These are phyloP conservation scores for Periconia macrospinosa DNA, from an alignment of 2,329 filamentous ascomycete genomes.

Conservation along the genomic window DNA sequence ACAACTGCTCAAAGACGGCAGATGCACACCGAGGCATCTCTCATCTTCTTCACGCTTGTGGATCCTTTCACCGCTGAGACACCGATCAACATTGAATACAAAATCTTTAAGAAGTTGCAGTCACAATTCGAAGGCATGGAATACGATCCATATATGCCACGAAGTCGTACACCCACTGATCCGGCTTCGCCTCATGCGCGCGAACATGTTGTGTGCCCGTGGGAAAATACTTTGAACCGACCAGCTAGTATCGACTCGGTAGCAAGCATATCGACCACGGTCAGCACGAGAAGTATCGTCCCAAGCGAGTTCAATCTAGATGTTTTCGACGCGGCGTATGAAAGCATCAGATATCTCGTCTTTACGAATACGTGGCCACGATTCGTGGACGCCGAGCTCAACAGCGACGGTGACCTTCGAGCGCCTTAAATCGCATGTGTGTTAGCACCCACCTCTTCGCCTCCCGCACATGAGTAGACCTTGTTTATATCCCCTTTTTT, in stretches of 20 bases:
- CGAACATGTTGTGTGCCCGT: constrained; percentile 42
- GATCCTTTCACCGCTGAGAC: constrained; percentile 41
- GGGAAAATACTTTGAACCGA: constrained; percentile 38
- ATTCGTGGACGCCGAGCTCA: constrained; percentile 37
- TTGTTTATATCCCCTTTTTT: constrained; percentile 6
- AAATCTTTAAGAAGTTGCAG: constrained; percentile 40
- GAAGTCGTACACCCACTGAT: constrained; percentile 24
- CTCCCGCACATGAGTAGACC: constrained; percentile 1
- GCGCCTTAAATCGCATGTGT: constrained; percentile 12
- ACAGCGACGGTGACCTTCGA: constrained; percentile 12
- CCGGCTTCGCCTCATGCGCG: constrained; percentile 22
- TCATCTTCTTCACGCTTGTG: constrained; percentile 43
- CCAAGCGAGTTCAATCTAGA: constrained; percentile 39
- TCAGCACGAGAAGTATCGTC: constrained; percentile 29
- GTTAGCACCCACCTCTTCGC: neutral
- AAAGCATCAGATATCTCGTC: constrained; percentile 43
- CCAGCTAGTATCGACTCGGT: constrained; percentile 36
- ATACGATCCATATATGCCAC: constrained; percentile 40
- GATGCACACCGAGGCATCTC: constrained; percentile 41
- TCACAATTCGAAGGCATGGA: constrained; percentile 33
- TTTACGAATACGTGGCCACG: constrained; percentile 44
- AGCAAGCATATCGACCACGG: constrained; percentile 21
- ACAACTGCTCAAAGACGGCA: constrained; percentile 37
- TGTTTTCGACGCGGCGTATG: constrained; percentile 39
- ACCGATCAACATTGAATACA: constrained; percentile 45